Conservation (phyloP, 83 land plant genomes). For the Diphasiastrum complanatum region DNA sequence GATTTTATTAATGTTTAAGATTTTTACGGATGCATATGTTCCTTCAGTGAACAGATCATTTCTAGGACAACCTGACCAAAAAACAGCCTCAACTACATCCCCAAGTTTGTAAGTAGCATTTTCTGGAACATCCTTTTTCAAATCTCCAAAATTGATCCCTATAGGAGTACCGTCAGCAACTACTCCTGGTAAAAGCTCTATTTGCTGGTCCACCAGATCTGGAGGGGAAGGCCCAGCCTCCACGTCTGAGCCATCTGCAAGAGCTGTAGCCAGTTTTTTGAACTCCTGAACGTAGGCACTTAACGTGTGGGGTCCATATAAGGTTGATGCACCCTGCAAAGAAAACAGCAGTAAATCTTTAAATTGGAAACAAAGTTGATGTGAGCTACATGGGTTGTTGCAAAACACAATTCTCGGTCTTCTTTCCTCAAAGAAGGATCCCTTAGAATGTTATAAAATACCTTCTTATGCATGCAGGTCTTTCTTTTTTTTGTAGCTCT, state of each 20-base stretch:
- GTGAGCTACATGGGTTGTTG: no score
- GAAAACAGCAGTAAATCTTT: no score
- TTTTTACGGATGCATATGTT: not conserved
- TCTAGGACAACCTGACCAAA: constrained; percentile 1
- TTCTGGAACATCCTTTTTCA: no score
- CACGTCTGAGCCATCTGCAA: not conserved
- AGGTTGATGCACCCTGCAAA: constrained; percentile 7
- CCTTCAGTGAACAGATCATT: not conserved
- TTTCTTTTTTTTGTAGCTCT: no score
- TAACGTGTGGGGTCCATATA: constrained; percentile 5
- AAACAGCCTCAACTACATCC: constrained; percentile 2
- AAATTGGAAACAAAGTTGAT: no score
- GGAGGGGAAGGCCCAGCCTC: not conserved
- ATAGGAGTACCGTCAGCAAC: not conserved
- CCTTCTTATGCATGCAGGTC: no score
- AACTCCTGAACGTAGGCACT: constrained; percentile 5
- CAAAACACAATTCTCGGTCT: no score
- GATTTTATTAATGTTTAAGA: not conserved
- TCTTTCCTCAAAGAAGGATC: no score
- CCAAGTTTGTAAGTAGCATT: not conserved
- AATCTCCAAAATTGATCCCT: constrained; percentile 7
- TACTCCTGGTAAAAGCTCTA: not conserved
- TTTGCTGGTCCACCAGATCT: not conserved
- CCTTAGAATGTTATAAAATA: no score
- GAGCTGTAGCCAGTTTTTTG: not conserved